Evolutionary conservation across 2,329 filamentous ascomycete genomes (phyloP).

Genomic region (Aureobasidium sp.): DNA sequence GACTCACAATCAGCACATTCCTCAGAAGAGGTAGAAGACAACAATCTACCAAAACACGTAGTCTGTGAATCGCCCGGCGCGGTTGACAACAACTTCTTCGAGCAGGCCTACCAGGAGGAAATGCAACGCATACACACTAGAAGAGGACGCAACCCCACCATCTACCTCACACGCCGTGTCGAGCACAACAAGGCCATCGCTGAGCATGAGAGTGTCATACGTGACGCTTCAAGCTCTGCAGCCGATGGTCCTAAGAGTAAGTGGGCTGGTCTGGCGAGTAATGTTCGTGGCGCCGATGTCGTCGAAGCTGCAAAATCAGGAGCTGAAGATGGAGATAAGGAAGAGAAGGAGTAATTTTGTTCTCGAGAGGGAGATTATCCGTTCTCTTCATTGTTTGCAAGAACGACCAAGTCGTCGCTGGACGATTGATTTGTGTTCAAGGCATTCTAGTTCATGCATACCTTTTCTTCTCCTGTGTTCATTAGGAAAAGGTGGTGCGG

Average conservation of each 20-base stretch:
- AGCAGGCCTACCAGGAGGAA: constrained; percentile 78
- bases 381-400: not conserved
- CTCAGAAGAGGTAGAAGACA: constrained; percentile 33
- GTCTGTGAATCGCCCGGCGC: constrained; percentile 81
- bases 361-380: not conserved
- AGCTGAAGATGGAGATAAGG: not conserved
- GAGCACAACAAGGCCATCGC: constrained; percentile 37
- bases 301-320: not conserved
- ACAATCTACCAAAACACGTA: constrained; percentile 36
- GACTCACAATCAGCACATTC: constrained; percentile 3
- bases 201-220: constrained; percentile 25
- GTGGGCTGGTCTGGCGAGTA: constrained; percentile 30
- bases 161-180: constrained; percentile 50
- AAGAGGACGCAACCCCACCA: constrained; percentile 44
- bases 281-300: not conserved
- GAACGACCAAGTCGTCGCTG: not conserved
- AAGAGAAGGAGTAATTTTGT: not conserved
- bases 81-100: constrained; percentile 82
- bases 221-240: not conserved
- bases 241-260: constrained; percentile 17
- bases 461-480: not conserved
- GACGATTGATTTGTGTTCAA: not conserved
- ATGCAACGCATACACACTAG: constrained; percentile 60
- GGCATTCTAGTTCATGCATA: not conserved
- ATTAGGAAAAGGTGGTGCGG: not conserved